Evolutionary conservation across 257 asterid species (phyloP).

Genomic region (Solanum piurae): DNA sequence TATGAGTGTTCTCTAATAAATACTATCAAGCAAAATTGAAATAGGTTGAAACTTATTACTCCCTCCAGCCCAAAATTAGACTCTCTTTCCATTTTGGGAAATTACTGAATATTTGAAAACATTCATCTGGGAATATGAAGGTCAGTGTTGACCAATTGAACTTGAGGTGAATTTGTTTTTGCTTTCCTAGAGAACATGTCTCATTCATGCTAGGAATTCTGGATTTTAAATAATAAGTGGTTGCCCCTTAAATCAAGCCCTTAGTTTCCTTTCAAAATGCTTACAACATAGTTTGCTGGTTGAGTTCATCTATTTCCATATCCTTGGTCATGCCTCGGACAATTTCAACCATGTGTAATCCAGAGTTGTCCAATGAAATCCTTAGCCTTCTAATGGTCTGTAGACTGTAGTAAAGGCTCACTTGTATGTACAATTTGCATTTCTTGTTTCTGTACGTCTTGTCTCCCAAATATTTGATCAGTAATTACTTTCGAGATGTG

Average conservation of each 20-base stretch:
- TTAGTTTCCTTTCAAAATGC: background rate
- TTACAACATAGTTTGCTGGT: background rate
- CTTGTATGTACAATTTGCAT: background rate
- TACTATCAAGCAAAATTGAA: background rate
- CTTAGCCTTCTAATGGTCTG: background rate
- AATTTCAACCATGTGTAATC: background rate
- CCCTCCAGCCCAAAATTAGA: background rate
- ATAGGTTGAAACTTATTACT: background rate
- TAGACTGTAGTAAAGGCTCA: background rate
- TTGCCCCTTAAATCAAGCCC: background rate
- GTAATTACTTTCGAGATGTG: background rate
- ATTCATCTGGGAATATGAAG: background rate
- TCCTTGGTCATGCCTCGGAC: background rate
- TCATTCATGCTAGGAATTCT: background rate
- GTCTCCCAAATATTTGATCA: background rate
- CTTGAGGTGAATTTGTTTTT: background rate
- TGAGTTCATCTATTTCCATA: background rate
- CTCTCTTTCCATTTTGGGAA: background rate
- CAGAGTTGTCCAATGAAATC: background rate
- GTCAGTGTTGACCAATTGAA: background rate
- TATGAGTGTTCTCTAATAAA: background rate
- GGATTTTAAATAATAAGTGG: background rate
- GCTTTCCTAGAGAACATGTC: background rate
- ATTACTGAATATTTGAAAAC: background rate
- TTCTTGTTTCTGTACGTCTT: background rate